Evolutionary conservation across 2,329 filamentous ascomycete genomes (phyloP).

Genomic region (Didymella arachidicola): DNA sequence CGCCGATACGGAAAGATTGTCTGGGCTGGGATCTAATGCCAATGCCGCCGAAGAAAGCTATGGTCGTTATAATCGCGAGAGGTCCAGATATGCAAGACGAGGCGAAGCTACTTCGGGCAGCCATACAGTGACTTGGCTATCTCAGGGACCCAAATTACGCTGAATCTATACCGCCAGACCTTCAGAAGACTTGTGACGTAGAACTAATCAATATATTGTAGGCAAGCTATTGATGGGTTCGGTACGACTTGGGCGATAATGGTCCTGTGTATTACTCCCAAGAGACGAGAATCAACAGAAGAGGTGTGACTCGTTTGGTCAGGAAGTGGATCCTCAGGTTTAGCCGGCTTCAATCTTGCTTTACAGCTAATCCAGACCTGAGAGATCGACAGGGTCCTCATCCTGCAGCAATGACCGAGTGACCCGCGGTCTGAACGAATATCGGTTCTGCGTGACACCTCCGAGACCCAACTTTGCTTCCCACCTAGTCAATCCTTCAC

Average conservation of each 20-base stretch:
- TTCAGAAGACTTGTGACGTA: too few relatives aligned
- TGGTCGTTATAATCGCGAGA: constrained; percentile 35
- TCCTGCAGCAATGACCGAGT: background rate
- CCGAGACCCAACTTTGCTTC: background rate
- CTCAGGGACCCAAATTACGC: too few relatives aligned
- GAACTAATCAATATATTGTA: too few relatives aligned
- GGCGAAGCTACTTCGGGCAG: constrained; percentile 24
- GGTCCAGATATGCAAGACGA: background rate
- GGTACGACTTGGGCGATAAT: too few relatives aligned
- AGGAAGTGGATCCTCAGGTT: too few relatives aligned
- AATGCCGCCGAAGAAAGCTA: constrained; percentile 24
- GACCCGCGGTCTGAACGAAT: background rate
- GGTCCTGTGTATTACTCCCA: too few relatives aligned
- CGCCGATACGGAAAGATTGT: constrained; percentile 11
- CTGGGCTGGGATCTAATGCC: constrained; percentile 41
- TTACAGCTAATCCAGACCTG: background rate
- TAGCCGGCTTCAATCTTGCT: background rate
- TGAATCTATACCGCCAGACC: too few relatives aligned
- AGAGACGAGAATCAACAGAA: too few relatives aligned
- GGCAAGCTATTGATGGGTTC: too few relatives aligned
- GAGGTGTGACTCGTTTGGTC: too few relatives aligned
- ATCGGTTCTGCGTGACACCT: background rate
- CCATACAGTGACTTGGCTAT: background rate
- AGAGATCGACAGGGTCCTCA: background rate
- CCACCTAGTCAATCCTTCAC: background rate